phyloP scores from a whole-genome alignment of 768 basidiomycete genomes.

The Boletus vermiculosoides region DNA sequence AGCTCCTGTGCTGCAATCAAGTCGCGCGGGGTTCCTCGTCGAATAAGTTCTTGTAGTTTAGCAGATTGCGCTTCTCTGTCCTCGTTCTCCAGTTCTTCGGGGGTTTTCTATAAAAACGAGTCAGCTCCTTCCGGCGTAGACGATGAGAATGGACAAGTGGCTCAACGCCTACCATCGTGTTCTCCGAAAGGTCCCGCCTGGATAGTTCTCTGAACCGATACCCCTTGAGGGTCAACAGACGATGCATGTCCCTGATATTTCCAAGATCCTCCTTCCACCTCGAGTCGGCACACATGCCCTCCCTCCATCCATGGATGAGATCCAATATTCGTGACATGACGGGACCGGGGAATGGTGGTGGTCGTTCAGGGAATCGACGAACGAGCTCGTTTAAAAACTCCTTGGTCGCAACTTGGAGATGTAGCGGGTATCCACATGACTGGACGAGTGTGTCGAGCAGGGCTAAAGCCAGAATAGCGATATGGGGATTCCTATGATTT shows the following conservation, averaged over 20 bases:
- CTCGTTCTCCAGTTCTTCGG: constrained; percentile 94
- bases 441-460: constrained; percentile 91
- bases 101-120: constrained; percentile 67
- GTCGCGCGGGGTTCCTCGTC: constrained; percentile 93
- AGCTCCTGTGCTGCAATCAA: constrained; percentile 94
- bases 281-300: constrained; percentile 82
- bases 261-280: constrained; percentile 96
- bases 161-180: constrained; percentile 21
- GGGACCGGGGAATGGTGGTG: constrained; percentile 90
- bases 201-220: constrained; percentile 65
- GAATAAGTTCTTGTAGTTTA: constrained; percentile 97
- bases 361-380: constrained; percentile 94
- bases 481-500: constrained; percentile 91
- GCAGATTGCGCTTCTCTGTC: constrained; percentile 94
- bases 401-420: constrained; percentile 95
- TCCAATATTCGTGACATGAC: constrained; percentile 95
- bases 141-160: background rate
- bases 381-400: constrained; percentile 99
- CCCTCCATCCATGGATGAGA: constrained; percentile 92
- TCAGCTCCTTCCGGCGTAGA: background rate
- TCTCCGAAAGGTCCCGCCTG: constrained; percentile 17
- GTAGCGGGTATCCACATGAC: constrained; percentile 95
- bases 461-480: constrained; percentile 80
- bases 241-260: constrained; percentile 97
- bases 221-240: constrained; percentile 91